Percentiles rank a stretch among this genome's conserved stretches.
phyloP scores from a whole-genome alignment of 1,284 basidiomycete species.

The Kalmanozyma brasiliensis region DNA sequence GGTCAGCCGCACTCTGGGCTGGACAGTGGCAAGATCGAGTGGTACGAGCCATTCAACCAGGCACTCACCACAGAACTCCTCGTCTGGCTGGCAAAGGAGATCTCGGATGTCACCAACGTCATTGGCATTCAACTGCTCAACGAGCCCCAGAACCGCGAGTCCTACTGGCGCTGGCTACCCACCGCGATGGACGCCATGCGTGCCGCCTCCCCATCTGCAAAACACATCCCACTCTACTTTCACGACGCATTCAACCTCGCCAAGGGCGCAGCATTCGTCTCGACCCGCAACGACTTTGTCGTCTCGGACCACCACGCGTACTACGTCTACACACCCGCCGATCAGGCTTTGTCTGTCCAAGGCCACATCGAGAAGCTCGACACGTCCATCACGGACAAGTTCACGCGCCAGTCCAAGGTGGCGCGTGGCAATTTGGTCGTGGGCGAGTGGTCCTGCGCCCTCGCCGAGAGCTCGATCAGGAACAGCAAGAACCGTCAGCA shows the following conservation, averaged over 20 bases:
- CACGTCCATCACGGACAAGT: conserved; percentile 44
- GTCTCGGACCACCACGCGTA: conserved; percentile 80
- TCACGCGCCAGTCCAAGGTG: conserved; percentile 25
- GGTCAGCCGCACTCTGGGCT: conserved; percentile 79
- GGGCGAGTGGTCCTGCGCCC: conserved; percentile 71
- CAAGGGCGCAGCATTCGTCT: conserved; percentile 73
- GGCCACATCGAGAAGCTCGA: conserved; percentile 61
- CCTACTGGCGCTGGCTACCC: conserved; percentile 63
- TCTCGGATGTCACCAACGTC: conserved; percentile 77
- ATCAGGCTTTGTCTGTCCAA: conserved; percentile 51
- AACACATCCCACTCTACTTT: conserved; percentile 76
- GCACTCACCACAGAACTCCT: conserved; percentile 75
- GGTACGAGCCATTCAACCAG: conserved; percentile 71
- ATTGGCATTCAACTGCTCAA: conserved; percentile 80
- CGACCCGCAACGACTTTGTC: conserved; percentile 75
- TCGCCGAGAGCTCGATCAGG: conserved; percentile 74
- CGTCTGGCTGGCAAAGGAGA: conserved; percentile 73
- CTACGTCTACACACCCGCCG: conserved; percentile 71
- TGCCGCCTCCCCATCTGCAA: conserved; percentile 70
- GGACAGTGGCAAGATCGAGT: conserved; percentile 75
- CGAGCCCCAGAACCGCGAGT: conserved; percentile 72
- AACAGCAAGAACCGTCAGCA: conserved; percentile 71
- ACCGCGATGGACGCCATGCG: conserved; percentile 73
- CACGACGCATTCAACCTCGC: conserved; percentile 79
- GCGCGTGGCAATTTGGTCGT: conserved; percentile 75